phyloP scores from a whole-genome alignment of 192 early-diverging fungal species.

The Obelidium mucronatum region DNA sequence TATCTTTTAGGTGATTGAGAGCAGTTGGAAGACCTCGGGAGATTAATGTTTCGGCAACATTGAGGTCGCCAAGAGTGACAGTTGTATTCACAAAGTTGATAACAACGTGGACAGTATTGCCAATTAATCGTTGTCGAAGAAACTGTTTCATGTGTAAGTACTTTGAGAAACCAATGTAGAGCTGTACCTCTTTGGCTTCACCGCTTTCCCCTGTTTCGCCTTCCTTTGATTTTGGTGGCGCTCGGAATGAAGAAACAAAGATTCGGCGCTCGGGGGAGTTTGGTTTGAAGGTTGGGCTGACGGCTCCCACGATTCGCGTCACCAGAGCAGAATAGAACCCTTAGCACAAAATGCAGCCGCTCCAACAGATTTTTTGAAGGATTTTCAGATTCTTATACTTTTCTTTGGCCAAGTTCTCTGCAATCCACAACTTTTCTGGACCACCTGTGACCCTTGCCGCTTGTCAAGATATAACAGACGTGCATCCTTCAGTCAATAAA shows the following conservation, averaged over 20 bases:
- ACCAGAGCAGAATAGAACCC: slow-evolving; percentile 66
- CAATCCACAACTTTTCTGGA: slow-evolving; percentile 72
- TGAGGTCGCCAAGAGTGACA: slow-evolving; percentile 66
- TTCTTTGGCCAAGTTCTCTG: slow-evolving; percentile 80
- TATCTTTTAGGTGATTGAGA: slow-evolving; percentile 83
- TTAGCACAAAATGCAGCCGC: too few relatives aligned
- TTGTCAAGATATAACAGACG: slow-evolving; percentile 88
- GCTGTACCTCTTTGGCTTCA: slow-evolving; percentile 79
- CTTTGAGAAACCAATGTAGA: neutral
- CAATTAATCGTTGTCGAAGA: slow-evolving; percentile 87
- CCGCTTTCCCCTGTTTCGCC: slow-evolving; percentile 78
- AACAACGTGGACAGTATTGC: slow-evolving; percentile 75
- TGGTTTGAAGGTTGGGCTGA: slow-evolving; percentile 47
- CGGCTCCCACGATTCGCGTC: slow-evolving; percentile 64
- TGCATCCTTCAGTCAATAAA: slow-evolving; percentile 79
- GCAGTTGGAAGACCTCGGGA: slow-evolving; percentile 74
- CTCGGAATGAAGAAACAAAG: slow-evolving; percentile 67
- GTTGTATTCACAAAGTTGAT: slow-evolving; percentile 93
- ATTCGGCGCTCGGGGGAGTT: slow-evolving; percentile 61
- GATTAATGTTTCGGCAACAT: slow-evolving; percentile 59
- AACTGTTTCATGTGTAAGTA: slow-evolving; percentile 38
- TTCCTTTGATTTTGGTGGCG: slow-evolving; percentile 70
- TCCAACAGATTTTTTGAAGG: too few relatives aligned
- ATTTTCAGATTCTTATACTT: slow-evolving; percentile 89
- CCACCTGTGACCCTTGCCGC: slow-evolving; percentile 76